Evolutionary conservation across 805 yeast species (phyloP).

Genomic region (Wickerhamiella sorbophila): DNA sequence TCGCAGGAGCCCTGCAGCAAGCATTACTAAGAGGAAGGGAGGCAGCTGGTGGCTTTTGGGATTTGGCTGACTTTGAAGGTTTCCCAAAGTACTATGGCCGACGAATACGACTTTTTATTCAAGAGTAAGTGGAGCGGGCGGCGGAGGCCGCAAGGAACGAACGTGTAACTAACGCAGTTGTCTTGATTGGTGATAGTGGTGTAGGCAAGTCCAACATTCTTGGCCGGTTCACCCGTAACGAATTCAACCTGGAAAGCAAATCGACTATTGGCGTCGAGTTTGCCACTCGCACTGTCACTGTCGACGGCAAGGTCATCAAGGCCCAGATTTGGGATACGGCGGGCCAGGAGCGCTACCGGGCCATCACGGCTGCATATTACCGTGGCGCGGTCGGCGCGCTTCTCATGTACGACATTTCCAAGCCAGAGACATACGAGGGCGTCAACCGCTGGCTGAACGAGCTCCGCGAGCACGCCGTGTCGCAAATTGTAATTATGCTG

Average conservation of each 20-base stretch:
- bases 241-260: slow-evolving; percentile 84
- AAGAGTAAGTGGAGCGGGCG: slow-evolving; percentile 30
- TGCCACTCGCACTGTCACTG: slow-evolving; percentile 87
- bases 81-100: slow-evolving; percentile 28
- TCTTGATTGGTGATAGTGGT: slow-evolving; percentile 91
- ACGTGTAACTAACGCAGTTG: slow-evolving; percentile 34
- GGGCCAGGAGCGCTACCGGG: slow-evolving; percentile 96
- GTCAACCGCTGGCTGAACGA: slow-evolving; percentile 88
- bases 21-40: not conserved
- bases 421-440: slow-evolving; percentile 81
- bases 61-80: not conserved
- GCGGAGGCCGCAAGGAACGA: not conserved
- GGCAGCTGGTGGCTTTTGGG: not conserved
- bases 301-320: slow-evolving; percentile 92
- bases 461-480: slow-evolving; percentile 91
- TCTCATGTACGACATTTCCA: slow-evolving; percentile 88
- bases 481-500: slow-evolving; percentile 87
- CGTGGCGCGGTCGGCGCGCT: slow-evolving; percentile 98
- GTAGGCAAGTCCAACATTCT: slow-evolving; percentile 92
- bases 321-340: slow-evolving; percentile 99
- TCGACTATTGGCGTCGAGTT: slow-evolving; percentile 97
- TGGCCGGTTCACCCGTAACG: slow-evolving; percentile 89
- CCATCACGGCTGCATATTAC: slow-evolving; percentile 92
- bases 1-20: slow-evolving; percentile 1
- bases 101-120: slow-evolving; percentile 84